Percentiles rank a stretch among this genome's conserved stretches.
phyloP scores from a whole-genome alignment of 2,329 filamentous ascomycete species.

The Dendrostoma leiphaemia region DNA sequence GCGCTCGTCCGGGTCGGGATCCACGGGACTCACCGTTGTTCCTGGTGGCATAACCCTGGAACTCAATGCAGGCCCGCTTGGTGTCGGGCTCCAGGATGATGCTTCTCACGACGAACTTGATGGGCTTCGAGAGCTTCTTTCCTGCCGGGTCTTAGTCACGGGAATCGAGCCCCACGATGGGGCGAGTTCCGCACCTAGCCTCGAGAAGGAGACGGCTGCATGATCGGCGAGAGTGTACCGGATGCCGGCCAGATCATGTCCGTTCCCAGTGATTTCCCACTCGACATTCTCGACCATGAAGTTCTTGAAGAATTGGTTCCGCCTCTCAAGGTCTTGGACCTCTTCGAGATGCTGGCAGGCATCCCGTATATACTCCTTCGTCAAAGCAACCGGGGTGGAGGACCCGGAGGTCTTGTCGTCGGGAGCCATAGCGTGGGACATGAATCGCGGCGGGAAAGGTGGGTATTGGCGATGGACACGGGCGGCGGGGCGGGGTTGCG shows the following conservation, averaged over 20 bases:
- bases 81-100: slow-evolving; percentile 4
- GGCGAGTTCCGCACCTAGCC: not conserved
- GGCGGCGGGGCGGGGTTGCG: too few species aligned
- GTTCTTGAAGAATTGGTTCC: not conserved
- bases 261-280: not conserved
- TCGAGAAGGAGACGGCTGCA: not conserved
- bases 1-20: too few species aligned
- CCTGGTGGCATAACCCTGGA: slow-evolving; percentile 1
- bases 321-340: not conserved
- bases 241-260: not conserved
- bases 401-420: not conserved
- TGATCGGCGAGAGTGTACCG: not conserved
- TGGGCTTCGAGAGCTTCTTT: not conserved
- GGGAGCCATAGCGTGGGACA: not conserved
- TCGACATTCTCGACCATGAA: not conserved
- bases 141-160: too few species aligned
- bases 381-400: not conserved
- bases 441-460: not conserved
- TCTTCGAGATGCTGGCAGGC: not conserved
- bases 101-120: not conserved
- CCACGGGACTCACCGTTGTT: not conserved
- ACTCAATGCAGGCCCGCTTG: slow-evolving; percentile 1
- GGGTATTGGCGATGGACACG: too few species aligned
- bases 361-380: not conserved
- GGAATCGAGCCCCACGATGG: too few species aligned